Evolutionary conservation across 2,329 filamentous ascomycete species (phyloP).

Genomic region (Botrytis pseudocinerea): DNA sequence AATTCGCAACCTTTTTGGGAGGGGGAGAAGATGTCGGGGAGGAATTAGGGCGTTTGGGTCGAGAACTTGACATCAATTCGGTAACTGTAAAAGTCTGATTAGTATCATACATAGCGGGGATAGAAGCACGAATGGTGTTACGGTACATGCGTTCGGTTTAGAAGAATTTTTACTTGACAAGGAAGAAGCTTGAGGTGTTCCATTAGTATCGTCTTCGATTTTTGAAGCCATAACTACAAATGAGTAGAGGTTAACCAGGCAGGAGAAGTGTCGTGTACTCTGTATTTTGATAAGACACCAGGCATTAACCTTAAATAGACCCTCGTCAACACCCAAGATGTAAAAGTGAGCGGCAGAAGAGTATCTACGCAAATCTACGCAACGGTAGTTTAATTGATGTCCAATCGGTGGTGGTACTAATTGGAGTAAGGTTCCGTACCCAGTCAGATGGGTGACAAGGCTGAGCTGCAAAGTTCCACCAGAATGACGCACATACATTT

Average conservation of each 20-base stretch:
- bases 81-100: constrained; percentile 45
- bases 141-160: constrained; percentile 48
- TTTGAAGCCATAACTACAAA: constrained; percentile 31
- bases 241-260: not conserved
- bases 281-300: not conserved
- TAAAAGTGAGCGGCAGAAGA: not conserved
- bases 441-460: not conserved
- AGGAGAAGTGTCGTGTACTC: no score
- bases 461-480: not conserved
- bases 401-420: not conserved
- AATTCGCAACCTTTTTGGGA: constrained; percentile 25
- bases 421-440: not conserved
- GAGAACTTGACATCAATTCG: constrained; percentile 49
- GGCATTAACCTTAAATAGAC: not conserved
- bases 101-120: not conserved
- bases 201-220: constrained; percentile 46
- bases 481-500: constrained; percentile 17
- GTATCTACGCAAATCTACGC: not conserved
- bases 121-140: not conserved
- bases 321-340: not conserved
- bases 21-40: constrained; percentile 2
- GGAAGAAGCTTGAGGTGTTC: constrained; percentile 38
- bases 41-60: constrained; percentile 4
- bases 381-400: not conserved
- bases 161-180: constrained; percentile 29